phyloP scores from a whole-genome alignment of 805 yeast species.

The Saturnispora bothae region DNA sequence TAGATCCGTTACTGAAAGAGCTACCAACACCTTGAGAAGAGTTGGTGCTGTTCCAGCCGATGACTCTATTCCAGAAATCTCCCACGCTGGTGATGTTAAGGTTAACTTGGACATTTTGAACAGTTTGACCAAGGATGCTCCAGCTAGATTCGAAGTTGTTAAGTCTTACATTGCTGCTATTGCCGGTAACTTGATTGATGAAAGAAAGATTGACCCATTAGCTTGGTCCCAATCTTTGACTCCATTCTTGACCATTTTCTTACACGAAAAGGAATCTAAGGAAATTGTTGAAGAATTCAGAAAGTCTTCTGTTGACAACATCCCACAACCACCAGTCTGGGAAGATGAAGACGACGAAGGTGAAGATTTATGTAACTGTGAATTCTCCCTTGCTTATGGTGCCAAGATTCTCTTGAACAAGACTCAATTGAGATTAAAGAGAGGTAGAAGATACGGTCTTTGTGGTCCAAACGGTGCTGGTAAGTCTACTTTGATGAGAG shows the following conservation, averaged over 20 bases:
- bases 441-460: slow-evolving; percentile 99
- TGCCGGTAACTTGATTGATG: slow-evolving; percentile 98
- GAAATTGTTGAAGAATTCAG: slow-evolving; percentile 89
- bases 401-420: slow-evolving; percentile 99
- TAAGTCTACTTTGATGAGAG: slow-evolving; percentile 94
- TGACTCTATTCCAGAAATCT: slow-evolving; percentile 90
- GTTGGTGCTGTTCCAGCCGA: slow-evolving; percentile 93
- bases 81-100: slow-evolving; percentile 94
- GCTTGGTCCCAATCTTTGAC: slow-evolving; percentile 84
- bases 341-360: slow-evolving; percentile 95
- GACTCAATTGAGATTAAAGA: slow-evolving; percentile 97
- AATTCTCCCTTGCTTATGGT: slow-evolving; percentile 99
- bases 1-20: slow-evolving; percentile 96
- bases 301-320: slow-evolving; percentile 94
- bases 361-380: slow-evolving; percentile 99
- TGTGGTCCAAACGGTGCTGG: slow-evolving; percentile 99
- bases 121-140: slow-evolving; percentile 58
- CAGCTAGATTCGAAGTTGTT: slow-evolving; percentile 70
- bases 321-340: slow-evolving; percentile 90
- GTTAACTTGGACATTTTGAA: slow-evolving; percentile 80
- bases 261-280: slow-evolving; percentile 88
- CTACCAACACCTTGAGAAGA: slow-evolving; percentile 93
- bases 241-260: slow-evolving; percentile 92
- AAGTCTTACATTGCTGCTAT: slow-evolving; percentile 82
- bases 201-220: slow-evolving; percentile 86